Evolutionary conservation across 306 rosid species (phyloP).

Genomic region (Pyrus communis): DNA sequence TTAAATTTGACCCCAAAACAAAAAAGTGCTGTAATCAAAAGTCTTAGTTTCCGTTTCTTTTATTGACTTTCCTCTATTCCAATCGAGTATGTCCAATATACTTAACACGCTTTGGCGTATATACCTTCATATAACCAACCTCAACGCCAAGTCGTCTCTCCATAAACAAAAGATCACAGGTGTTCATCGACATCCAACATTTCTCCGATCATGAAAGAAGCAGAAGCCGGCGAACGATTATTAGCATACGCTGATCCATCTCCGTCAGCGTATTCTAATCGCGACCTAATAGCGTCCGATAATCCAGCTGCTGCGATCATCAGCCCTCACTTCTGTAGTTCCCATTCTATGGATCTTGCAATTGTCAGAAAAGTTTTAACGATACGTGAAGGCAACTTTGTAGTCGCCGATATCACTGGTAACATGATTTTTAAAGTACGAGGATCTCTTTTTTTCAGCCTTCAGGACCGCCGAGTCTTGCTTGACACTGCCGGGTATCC

Average conservation of each 20-base stretch:
- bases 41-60: too few species aligned
- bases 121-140: too few species aligned
- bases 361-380: constrained; percentile 32
- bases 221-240: too few species aligned
- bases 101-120: too few species aligned
- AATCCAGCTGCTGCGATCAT: constrained; percentile 16
- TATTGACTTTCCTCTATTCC: too few species aligned
- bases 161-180: too few species aligned
- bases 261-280: not conserved
- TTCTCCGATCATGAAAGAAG: too few species aligned
- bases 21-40: too few species aligned
- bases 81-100: too few species aligned
- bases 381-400: constrained; percentile 29
- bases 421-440: constrained; percentile 37
- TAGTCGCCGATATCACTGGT: constrained; percentile 40
- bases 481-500: constrained; percentile 38
- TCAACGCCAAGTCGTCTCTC: too few species aligned
- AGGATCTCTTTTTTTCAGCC: constrained; percentile 11
- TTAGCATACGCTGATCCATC: not conserved
- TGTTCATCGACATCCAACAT: too few species aligned
- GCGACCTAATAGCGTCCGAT: not conserved
- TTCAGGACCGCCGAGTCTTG: constrained; percentile 31
- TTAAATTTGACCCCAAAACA: too few species aligned
- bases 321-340: constrained; percentile 33
- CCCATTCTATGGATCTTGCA: constrained; percentile 29